Evolutionary conservation across 495 filamentous ascomycete genomes (phyloP).

Genomic region (Sporormia fimetaria): DNA sequence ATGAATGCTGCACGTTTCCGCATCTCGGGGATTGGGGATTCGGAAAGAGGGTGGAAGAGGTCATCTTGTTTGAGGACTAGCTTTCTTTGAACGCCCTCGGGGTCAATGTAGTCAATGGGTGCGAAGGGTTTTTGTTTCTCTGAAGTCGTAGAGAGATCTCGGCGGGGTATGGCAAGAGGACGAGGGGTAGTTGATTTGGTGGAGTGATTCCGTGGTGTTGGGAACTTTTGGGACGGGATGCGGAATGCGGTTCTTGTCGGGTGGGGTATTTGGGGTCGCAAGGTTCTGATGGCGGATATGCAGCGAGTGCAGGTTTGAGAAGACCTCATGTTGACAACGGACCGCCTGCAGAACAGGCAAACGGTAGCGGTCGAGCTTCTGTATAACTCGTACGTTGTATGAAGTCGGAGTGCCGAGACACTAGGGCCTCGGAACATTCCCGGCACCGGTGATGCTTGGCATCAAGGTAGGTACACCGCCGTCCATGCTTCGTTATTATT

Average conservation of each 20-base stretch:
- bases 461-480: too few species aligned
- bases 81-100: conserved; percentile 13
- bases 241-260: neutral
- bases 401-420: too few species aligned
- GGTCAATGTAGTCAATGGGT: conserved; percentile 14
- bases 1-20: conserved; percentile 77
- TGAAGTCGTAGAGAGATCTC: conserved; percentile 18
- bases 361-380: too few species aligned
- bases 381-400: too few species aligned
- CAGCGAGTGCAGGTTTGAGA: conserved; percentile 21
- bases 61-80: conserved; percentile 60
- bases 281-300: conserved; percentile 3
- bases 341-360: too few species aligned
- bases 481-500: too few species aligned
- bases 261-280: conserved; percentile 8
- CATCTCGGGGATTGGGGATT: conserved; percentile 76
- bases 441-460: too few species aligned
- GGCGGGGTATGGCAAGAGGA: conserved; percentile 8
- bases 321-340: conserved; percentile 19
- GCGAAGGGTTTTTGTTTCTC: conserved; percentile 6
- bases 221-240: neutral
- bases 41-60: conserved; percentile 83
- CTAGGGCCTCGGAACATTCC: too few species aligned
- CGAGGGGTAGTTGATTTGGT: conserved; percentile 8
- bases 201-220: conserved; percentile 7